These are phyloP conservation scores for Fomitopsis betulina DNA, from an alignment of 1,284 basidiomycete species.

Conservation along the genomic window DNA sequence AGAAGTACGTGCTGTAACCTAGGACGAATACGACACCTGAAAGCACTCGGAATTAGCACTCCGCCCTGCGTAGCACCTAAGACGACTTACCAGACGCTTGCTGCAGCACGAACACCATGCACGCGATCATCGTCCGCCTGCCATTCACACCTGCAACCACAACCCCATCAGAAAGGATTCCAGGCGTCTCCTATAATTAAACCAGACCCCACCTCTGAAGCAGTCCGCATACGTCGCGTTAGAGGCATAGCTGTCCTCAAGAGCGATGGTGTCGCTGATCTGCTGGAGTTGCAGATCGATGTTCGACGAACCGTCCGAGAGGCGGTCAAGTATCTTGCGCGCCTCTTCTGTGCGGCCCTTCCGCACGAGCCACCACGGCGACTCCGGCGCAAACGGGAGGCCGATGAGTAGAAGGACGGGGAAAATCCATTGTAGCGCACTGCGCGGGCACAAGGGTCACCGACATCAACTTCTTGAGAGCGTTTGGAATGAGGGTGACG, in stretches of 20 bases:
- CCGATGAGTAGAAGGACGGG: constrained; percentile 7
- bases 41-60: background rate
- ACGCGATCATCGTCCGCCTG: constrained; percentile 7
- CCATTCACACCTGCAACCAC: constrained; percentile 4
- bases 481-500: background rate
- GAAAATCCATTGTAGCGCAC: constrained; percentile 10
- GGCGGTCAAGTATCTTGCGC: constrained; percentile 5
- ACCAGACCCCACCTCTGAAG: constrained; percentile 5
- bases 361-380: constrained; percentile 11
- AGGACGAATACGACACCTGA: constrained; percentile 9
- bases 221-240: constrained; percentile 9
- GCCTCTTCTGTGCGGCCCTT: constrained; percentile 8
- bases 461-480: background rate
- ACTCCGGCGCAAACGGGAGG: constrained; percentile 10
- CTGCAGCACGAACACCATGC: constrained; percentile 10
- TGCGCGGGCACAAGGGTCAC: background rate
- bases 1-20: constrained; percentile 12
- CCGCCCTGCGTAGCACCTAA: background rate
- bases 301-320: constrained; percentile 2
- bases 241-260: constrained; percentile 8
- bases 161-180: background rate
- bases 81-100: constrained; percentile 4
- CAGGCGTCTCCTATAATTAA: background rate
- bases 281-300: constrained; percentile 8
- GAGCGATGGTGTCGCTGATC: constrained; percentile 8